These are phyloP conservation scores for Epichloe sp. DNA, from an alignment of 2,329 filamentous ascomycete genomes.

Conservation along the genomic window DNA sequence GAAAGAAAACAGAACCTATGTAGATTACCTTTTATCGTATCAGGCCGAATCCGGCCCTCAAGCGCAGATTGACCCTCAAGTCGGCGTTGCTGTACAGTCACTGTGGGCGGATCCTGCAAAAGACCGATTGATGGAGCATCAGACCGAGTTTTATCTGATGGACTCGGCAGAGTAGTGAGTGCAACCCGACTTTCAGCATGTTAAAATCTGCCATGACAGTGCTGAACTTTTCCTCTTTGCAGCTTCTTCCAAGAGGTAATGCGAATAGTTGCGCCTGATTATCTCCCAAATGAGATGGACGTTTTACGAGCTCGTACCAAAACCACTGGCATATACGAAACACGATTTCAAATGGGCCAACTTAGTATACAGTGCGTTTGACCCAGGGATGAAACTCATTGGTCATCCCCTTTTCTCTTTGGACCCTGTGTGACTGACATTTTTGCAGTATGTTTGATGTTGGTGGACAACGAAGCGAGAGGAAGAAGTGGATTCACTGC, in stretches of 20 bases:
- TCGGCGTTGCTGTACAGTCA: conserved; percentile 71
- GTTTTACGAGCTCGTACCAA: conserved; percentile 93
- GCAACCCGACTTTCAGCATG: neutral
- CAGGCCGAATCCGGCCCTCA: conserved; percentile 83
- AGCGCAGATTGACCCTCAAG: conserved; percentile 64
- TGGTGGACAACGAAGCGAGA: conserved; percentile 88
- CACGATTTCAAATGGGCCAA: conserved; percentile 95
- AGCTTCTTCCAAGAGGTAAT: conserved; percentile 94
- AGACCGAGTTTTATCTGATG: conserved; percentile 98
- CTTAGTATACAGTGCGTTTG: conserved; percentile 86
- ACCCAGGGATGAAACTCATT: neutral
- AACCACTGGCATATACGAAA: conserved; percentile 98
- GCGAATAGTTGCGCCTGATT: conserved; percentile 72
- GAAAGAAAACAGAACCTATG: conserved; percentile 58
- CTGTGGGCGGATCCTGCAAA: conserved; percentile 82
- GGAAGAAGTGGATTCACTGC: conserved; percentile 99
- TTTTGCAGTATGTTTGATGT: conserved; percentile 89
- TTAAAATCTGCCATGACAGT: neutral
- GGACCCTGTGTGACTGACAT: conserved; percentile 10
- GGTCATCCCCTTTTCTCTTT: neutral
- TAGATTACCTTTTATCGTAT: conserved; percentile 76
- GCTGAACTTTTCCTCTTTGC: neutral
- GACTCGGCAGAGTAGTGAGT: conserved; percentile 95
- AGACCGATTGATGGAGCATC: conserved; percentile 73
- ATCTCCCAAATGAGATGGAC: conserved; percentile 87